Conservation (phyloP, 495 filamentous ascomycete genomes). For the Platismatia glauca region DNA sequence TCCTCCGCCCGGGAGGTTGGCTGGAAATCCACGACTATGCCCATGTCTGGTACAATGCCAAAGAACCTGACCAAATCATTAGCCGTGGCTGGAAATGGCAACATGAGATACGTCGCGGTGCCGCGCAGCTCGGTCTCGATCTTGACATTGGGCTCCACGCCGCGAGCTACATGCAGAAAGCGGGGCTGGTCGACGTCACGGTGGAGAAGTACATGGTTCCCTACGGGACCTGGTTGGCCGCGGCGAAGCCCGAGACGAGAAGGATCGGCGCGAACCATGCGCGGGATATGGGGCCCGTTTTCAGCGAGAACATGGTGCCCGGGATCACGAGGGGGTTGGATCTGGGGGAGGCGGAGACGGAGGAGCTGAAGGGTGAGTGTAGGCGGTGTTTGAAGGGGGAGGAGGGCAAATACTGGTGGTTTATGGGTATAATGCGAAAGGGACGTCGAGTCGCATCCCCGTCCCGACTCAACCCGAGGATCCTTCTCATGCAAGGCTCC, state of each 20-base stretch:
- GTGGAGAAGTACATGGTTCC: neutral
- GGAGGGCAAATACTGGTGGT: neutral
- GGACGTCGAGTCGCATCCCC: no score
- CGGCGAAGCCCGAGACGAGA: neutral
- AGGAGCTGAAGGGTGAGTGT: neutral
- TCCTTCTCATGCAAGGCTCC: no score
- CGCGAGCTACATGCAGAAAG: neutral
- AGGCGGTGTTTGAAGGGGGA: neutral
- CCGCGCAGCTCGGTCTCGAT: neutral
- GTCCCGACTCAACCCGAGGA: no score
- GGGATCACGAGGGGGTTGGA: neutral
- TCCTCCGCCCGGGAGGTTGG: neutral
- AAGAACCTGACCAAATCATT: neutral
- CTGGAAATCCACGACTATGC: neutral
- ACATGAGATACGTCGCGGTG: neutral
- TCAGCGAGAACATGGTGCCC: neutral
- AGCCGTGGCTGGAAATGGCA: neutral
- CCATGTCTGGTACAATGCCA: neutral
- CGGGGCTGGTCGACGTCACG: neutral
- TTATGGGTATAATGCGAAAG: no score
- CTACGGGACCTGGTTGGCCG: neutral
- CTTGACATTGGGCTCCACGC: neutral
- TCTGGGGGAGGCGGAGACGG: neutral
- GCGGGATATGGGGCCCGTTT: neutral
- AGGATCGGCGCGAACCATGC: neutral